Evolutionary conservation across 2,329 filamentous ascomycete species (phyloP), one percentile per base, ranked within the genome.

Genomic region (Colletotrichum lupini): DNA sequence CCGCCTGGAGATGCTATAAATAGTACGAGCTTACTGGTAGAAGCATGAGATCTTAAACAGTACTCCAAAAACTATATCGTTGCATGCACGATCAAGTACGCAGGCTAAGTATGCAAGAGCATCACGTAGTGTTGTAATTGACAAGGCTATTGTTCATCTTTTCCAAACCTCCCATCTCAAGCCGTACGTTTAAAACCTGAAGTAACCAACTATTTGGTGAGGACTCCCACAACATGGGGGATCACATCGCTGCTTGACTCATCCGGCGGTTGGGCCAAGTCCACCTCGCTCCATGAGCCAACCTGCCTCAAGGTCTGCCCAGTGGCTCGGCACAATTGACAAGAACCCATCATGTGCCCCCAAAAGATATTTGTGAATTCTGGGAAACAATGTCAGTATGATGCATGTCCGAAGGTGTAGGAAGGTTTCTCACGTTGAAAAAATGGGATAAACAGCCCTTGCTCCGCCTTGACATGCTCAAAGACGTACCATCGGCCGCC

Each of bases 401-500:
- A 37, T 12, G 12, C 12, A 37, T 35, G 55, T 6, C 19, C 8
- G 19, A 49, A 49, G 42, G 19, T 22, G 14, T 19, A 14, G 24
- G n/a, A 12, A 14, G 53, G 26, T 2, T 5, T 12, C 83, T 78
- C 64, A 85, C 84, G 76, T 74, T 87, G 85, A 77, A 86, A 87
- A 19, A 76, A 35, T 14, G 73, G 60, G 75, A 86, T 83, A 14
- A 75, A 76, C 80, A 79, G 79, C 14, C 80, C 80, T 16, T 76
- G 67, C 52, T 79, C 78, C 58, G 76, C 77, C 64, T 76, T 74
- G 12, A 89, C 85, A 75, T 90, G 88, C 79, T 90, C 88, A 73
- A 84, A 89, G 2, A 88, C 84, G 70, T 88, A 85, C 86, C 87
- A 88, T 32, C 84, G 80, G 0, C 88, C 88, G 8, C 87, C 87